Evolutionary conservation across 2,329 filamentous ascomycete species (phyloP).

Genomic region (Cladosporium phlei): DNA sequence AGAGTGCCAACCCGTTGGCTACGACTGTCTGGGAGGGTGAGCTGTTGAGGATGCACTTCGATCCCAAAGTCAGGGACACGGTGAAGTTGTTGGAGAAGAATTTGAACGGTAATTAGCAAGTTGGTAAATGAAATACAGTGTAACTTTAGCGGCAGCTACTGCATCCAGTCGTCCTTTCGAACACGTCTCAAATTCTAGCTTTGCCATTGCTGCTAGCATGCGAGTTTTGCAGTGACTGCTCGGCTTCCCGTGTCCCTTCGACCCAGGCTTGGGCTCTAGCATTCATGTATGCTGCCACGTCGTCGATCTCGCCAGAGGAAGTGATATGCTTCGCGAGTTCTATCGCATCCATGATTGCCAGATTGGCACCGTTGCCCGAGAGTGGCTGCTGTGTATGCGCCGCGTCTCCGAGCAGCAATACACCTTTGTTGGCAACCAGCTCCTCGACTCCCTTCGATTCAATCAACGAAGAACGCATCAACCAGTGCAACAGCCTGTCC

Average conservation of each 20-base stretch:
- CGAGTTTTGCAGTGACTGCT: constrained; percentile 15
- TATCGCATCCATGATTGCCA: constrained; percentile 36
- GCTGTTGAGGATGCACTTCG: constrained; percentile 77
- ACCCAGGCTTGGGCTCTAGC: constrained; percentile 20
- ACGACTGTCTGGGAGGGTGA: constrained; percentile 92
- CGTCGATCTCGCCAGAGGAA: constrained; percentile 13
- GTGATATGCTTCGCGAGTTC: constrained; percentile 31
- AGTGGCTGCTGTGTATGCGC: constrained; percentile 38
- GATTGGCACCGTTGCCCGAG: constrained; percentile 39
- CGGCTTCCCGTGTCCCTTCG: constrained; percentile 17
- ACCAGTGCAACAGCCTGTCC: constrained; percentile 38
- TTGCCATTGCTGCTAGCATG: constrained; percentile 1
- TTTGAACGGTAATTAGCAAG: constrained; percentile 14
- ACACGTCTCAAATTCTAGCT: background rate
- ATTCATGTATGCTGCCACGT: constrained; percentile 21
- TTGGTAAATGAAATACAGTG: background rate
- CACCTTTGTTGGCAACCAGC: constrained; percentile 20
- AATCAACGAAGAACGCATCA: constrained; percentile 35
- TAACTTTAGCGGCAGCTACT: background rate
- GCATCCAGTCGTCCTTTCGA: too few species aligned
- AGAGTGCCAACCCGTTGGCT: constrained; percentile 85
- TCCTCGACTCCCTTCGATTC: constrained; percentile 23
- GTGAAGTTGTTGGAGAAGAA: constrained; percentile 27
- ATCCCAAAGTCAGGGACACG: constrained; percentile 74
- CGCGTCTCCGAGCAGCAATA: constrained; percentile 38